phyloP scores from a whole-genome alignment of 1,284 basidiomycete species.

The Kwoniella shivajii region DNA sequence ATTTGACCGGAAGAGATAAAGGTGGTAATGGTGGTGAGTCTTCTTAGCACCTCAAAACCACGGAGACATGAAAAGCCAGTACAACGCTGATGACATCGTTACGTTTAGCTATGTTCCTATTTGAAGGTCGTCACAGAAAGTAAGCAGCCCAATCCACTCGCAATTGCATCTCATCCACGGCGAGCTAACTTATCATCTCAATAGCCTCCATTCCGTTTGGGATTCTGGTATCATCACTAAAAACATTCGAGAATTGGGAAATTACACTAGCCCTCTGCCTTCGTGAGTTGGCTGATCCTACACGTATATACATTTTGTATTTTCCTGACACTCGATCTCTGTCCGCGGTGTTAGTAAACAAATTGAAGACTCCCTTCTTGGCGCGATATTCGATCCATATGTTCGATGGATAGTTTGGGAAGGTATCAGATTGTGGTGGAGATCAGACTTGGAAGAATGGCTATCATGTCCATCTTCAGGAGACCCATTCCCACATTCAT shows the following conservation, averaged over 20 bases:
- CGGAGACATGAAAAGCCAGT: background rate
- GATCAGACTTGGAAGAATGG: conserved; percentile 63
- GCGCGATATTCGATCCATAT: conserved; percentile 84
- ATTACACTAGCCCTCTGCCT: conserved; percentile 74
- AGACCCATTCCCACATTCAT: conserved; percentile 53
- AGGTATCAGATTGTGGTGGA: conserved; percentile 70
- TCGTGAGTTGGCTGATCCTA: conserved; percentile 30
- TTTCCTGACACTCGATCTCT: background rate
- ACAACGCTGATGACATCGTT: background rate
- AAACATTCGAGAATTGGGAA: conserved; percentile 69
- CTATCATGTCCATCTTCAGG: conserved; percentile 62
- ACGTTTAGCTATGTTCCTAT: conserved; percentile 63
- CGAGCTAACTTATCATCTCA: background rate
- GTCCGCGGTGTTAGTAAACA: conserved; percentile 45
- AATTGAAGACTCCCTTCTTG: conserved; percentile 73
- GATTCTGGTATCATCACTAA: conserved; percentile 78
- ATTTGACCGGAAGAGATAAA: conserved; percentile 78
- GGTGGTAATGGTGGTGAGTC: conserved; percentile 71
- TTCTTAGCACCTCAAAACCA: background rate
- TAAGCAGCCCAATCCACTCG: conserved; percentile 15
- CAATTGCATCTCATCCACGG: background rate
- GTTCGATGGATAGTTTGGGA: conserved; percentile 83
- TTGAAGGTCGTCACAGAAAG: conserved; percentile 61
- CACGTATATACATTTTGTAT: background rate
- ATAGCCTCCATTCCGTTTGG: conserved; percentile 82